These are phyloP conservation scores for Xylaria sp. DNA, from an alignment of 2,329 filamentous ascomycete species.

Conservation along the genomic window DNA sequence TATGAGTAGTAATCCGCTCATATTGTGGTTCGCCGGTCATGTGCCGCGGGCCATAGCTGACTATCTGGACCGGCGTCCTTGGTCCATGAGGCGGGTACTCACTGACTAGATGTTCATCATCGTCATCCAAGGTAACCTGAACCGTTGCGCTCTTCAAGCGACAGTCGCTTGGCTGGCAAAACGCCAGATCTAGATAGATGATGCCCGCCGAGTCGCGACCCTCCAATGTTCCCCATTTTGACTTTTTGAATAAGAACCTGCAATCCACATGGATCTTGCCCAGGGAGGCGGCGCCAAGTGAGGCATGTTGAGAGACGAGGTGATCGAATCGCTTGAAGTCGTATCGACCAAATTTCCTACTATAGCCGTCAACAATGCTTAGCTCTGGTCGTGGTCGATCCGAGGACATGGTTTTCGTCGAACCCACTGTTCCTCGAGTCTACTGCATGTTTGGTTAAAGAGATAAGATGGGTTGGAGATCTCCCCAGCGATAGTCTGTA, in stretches of 20 bases:
- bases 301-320: conserved; percentile 27
- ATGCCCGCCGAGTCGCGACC: conserved; percentile 34
- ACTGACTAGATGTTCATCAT: conserved; percentile 29
- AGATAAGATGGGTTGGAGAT: too few relatives aligned
- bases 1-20: conserved; percentile 18
- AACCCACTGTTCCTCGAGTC: not conserved
- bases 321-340: conserved; percentile 36
- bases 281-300: conserved; percentile 28
- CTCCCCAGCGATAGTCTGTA: too few relatives aligned
- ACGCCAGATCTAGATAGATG: conserved; percentile 39
- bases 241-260: conserved; percentile 39
- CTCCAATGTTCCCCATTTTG: conserved; percentile 38
- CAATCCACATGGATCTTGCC: conserved; percentile 38
- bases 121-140: conserved; percentile 36
- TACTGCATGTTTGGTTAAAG: too few relatives aligned
- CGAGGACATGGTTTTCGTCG: conserved; percentile 7
- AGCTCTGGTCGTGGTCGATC: conserved; percentile 22
- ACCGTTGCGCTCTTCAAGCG: conserved; percentile 35
- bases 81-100: conserved; percentile 13
- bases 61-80: conserved; percentile 34
- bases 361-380: conserved; percentile 25
- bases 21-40: conserved; percentile 31
- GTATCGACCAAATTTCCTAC: conserved; percentile 33
- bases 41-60: conserved; percentile 33
- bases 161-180: conserved; percentile 34